phyloP scores from a whole-genome alignment of 805 yeast genomes.

The Lachancea waltii region DNA sequence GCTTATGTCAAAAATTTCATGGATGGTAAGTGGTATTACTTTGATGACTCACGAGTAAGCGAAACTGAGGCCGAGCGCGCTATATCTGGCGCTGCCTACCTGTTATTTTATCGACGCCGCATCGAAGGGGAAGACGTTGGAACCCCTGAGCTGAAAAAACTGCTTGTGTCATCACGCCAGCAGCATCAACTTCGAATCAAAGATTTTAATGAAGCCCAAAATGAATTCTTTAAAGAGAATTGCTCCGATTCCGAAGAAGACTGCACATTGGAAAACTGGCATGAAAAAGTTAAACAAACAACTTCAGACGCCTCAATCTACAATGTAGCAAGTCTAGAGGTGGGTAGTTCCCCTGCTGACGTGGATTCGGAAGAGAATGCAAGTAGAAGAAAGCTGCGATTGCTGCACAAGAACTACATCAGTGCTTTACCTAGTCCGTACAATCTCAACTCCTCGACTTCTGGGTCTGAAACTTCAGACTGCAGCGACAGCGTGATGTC shows the following conservation, averaged over 20 bases:
- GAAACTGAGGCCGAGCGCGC: slow-evolving; percentile 53
- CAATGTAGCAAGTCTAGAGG: slow-evolving; percentile 23
- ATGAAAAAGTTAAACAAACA: slow-evolving; percentile 1
- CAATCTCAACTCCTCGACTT: slow-evolving; percentile 2
- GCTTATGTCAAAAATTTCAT: slow-evolving; percentile 76
- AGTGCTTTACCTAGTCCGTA: slow-evolving; percentile 3
- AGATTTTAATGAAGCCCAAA: slow-evolving; percentile 20
- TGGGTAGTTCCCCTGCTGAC: slow-evolving; percentile 14
- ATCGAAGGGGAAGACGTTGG: slow-evolving; percentile 36
- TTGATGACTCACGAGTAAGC: slow-evolving; percentile 75
- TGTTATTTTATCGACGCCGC: slow-evolving; percentile 70
- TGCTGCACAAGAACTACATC: slow-evolving; percentile 23
- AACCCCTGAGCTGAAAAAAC: slow-evolving; percentile 38
- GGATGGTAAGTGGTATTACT: slow-evolving; percentile 81
- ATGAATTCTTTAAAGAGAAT: slow-evolving; percentile 23
- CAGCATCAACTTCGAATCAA: slow-evolving; percentile 24
- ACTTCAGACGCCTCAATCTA: slow-evolving; percentile 12
- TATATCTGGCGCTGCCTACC: slow-evolving; percentile 74
- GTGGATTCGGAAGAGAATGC: slow-evolving; percentile 13
- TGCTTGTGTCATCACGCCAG: slow-evolving; percentile 39
- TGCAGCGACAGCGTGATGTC: slow-evolving; percentile 2
- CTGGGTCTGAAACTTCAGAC: slow-evolving; percentile 6
- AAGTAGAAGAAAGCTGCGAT: slow-evolving; percentile 24
- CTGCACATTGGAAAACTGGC: slow-evolving; percentile 13
- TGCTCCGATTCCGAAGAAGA: slow-evolving; percentile 23